Conservation (phyloP, 208 protist species). For the Leishmania mexicana region DNA sequence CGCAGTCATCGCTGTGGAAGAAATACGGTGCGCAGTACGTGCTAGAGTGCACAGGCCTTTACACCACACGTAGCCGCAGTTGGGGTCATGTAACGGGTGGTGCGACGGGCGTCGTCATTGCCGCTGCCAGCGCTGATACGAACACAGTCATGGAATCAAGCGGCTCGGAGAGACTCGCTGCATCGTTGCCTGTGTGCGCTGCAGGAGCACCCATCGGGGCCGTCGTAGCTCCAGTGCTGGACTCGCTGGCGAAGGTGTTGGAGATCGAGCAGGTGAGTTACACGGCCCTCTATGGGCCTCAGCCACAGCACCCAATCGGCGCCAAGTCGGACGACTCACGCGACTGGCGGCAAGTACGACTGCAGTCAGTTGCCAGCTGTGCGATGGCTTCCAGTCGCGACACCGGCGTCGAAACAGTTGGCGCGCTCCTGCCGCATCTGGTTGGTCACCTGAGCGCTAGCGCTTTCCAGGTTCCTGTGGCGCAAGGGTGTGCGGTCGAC, state of each 20-base stretch:
- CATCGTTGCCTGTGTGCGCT: slow-evolving; percentile 85
- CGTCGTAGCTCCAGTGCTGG: slow-evolving; percentile 97
- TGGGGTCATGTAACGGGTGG: slow-evolving; percentile 92
- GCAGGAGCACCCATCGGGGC: slow-evolving; percentile 99
- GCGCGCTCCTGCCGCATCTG: slow-evolving; percentile 86
- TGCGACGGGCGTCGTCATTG: slow-evolving; percentile 98
- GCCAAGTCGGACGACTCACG: slow-evolving; percentile 92
- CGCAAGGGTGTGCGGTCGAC: slow-evolving; percentile 98
- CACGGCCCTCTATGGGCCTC: slow-evolving; percentile 98
- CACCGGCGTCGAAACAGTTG: slow-evolving; percentile 97
- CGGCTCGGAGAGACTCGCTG: slow-evolving; percentile 87
- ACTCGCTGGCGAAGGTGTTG: slow-evolving; percentile 94
- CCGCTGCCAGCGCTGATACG: slow-evolving; percentile 95
- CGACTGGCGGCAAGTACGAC: slow-evolving; percentile 96
- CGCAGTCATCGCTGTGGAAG: slow-evolving; percentile 93
- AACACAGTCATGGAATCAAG: slow-evolving; percentile 96
- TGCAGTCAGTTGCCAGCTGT: slow-evolving; percentile 34
- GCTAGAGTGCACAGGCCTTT: slow-evolving; percentile 98
- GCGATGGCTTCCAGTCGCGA: slow-evolving; percentile 96
- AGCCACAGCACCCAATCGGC: slow-evolving; percentile 94
- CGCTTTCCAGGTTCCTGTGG: slow-evolving; percentile 97
- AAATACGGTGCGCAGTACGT: slow-evolving; percentile 91
- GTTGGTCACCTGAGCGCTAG: slow-evolving; percentile 84
- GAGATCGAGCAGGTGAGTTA: slow-evolving; percentile 96
- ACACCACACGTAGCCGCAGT: slow-evolving; percentile 91